Evolutionary conservation across 1,139 yeast species (phyloP).

Genomic region (Pichia sp.): DNA sequence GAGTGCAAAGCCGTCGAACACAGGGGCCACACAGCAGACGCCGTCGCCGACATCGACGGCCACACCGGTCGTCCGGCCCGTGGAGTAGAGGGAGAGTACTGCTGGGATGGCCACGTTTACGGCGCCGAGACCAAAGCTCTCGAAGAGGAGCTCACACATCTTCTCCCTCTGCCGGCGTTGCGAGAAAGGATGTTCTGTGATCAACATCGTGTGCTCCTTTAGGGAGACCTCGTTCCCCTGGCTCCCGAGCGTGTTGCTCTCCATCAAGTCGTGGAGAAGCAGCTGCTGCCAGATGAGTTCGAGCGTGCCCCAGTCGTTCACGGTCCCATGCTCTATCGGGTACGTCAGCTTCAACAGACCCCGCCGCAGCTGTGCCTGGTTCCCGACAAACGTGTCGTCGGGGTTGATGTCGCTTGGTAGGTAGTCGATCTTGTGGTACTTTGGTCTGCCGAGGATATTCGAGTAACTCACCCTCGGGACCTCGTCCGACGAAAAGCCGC

Average conservation of each 20-base stretch:
- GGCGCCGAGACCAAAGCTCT: slow-evolving; percentile 80
- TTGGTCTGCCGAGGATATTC: slow-evolving; percentile 71
- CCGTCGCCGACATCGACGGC: slow-evolving; percentile 93
- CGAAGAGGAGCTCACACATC: slow-evolving; percentile 77
- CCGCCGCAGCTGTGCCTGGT: slow-evolving; percentile 64
- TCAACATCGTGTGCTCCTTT: slow-evolving; percentile 80
- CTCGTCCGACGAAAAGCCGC: slow-evolving; percentile 93
- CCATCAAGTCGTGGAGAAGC: slow-evolving; percentile 21
- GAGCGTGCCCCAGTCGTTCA: slow-evolving; percentile 81
- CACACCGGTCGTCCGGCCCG: slow-evolving; percentile 87
- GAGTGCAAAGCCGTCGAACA: slow-evolving; percentile 80
- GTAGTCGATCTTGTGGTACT: slow-evolving; percentile 59
- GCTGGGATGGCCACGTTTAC: slow-evolving; percentile 81
- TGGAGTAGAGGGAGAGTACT: slow-evolving; percentile 77
- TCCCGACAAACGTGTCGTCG: slow-evolving; percentile 62
- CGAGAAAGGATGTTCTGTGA: slow-evolving; percentile 88
- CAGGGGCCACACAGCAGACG: slow-evolving; percentile 82
- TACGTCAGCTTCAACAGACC: slow-evolving; percentile 67
- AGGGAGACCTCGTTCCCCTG: slow-evolving; percentile 11
- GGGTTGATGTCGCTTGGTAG: slow-evolving; percentile 78
- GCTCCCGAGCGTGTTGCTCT: slow-evolving; percentile 11
- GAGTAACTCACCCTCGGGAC: slow-evolving; percentile 55
- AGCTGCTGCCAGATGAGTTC: slow-evolving; percentile 40
- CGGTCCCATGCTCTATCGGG: slow-evolving; percentile 79
- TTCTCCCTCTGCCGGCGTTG: slow-evolving; percentile 66